Evolutionary conservation across 2,329 filamentous ascomycete species (phyloP).

Genomic region (Trichothecium sympodiale): DNA sequence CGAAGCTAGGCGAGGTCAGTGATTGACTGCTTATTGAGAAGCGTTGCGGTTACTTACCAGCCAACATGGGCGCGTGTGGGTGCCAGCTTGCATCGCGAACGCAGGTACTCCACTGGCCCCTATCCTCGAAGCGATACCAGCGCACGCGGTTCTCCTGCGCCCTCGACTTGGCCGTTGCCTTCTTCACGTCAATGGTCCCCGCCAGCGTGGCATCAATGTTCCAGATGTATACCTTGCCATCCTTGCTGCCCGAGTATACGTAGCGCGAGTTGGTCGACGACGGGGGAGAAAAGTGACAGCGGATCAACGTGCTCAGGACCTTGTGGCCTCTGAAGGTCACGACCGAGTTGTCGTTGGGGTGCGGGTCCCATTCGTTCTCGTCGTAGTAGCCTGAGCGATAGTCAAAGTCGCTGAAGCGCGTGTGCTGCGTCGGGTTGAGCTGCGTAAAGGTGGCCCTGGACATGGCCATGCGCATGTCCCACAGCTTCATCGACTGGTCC

Average conservation of each 20-base stretch:
- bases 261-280: conserved; percentile 80
- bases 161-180: conserved; percentile 54
- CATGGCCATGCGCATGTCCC: conserved; percentile 89
- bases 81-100: conserved; percentile 89
- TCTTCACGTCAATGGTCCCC: conserved; percentile 64
- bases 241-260: conserved; percentile 83
- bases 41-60: conserved; percentile 30
- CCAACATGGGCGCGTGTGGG: conserved; percentile 70
- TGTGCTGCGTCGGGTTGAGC: conserved; percentile 44
- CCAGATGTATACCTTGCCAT: conserved; percentile 84
- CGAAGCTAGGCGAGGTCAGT: conserved; percentile 45
- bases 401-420: conserved; percentile 52
- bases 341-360: conserved; percentile 78
- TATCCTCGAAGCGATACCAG: conserved; percentile 41
- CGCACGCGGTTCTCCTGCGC: conserved; percentile 43
- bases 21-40: not conserved
- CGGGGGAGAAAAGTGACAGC: conserved; percentile 89
- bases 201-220: conserved; percentile 85
- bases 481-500: conserved; percentile 94
- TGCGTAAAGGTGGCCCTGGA: conserved; percentile 52
- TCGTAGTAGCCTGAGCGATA: conserved; percentile 62
- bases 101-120: conserved; percentile 59
- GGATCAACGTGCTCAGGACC: conserved; percentile 80
- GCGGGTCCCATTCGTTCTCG: conserved; percentile 44
- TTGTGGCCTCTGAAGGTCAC: conserved; percentile 89